Percentiles rank a stretch among this genome's conserved stretches.
Conservation (phyloP, 805 yeast species). For the Wickerhamiella shivajii region DNA sequence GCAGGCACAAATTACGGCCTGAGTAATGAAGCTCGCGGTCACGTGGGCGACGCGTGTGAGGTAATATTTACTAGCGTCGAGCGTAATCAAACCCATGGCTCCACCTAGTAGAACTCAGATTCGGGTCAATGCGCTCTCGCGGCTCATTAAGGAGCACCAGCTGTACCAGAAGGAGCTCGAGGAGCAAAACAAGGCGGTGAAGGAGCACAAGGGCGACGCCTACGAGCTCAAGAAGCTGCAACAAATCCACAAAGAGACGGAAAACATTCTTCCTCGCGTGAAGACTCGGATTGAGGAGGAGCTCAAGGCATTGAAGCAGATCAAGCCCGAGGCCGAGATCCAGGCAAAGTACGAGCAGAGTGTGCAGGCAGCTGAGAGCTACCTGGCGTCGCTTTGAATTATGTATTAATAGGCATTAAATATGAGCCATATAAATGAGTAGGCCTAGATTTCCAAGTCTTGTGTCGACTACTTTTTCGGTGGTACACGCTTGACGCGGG, state of each 20-base stretch:
- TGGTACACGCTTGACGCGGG: slow-evolving; percentile 3
- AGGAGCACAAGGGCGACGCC: slow-evolving; percentile 34
- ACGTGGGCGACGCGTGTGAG: neutral
- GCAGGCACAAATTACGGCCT: too few relatives aligned
- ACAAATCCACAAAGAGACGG: slow-evolving; percentile 41
- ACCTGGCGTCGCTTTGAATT: slow-evolving; percentile 4
- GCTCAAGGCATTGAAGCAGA: slow-evolving; percentile 16
- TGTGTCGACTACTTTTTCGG: neutral
- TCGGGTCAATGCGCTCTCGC: slow-evolving; percentile 50
- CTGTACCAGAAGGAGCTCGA: slow-evolving; percentile 44
- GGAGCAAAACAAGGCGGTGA: slow-evolving; percentile 37
- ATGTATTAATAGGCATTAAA: neutral
- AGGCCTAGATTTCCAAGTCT: too few relatives aligned
- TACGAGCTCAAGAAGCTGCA: slow-evolving; percentile 42
- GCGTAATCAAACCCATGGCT: slow-evolving; percentile 29
- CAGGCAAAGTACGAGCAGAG: slow-evolving; percentile 10
- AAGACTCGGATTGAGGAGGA: slow-evolving; percentile 29
- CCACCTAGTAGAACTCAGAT: slow-evolving; percentile 60
- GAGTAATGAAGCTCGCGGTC: too few relatives aligned
- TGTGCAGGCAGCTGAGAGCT: slow-evolving; percentile 5
- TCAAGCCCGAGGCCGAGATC: slow-evolving; percentile 18
- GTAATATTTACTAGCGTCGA: neutral
- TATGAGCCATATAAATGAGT: neutral
- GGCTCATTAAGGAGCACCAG: slow-evolving; percentile 53
- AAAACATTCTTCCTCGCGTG: slow-evolving; percentile 36